Percentiles rank a stretch among this genome's conserved stretches.
phyloP scores from a whole-genome alignment of 441 rosid species.

The Erodium moschatum region DNA sequence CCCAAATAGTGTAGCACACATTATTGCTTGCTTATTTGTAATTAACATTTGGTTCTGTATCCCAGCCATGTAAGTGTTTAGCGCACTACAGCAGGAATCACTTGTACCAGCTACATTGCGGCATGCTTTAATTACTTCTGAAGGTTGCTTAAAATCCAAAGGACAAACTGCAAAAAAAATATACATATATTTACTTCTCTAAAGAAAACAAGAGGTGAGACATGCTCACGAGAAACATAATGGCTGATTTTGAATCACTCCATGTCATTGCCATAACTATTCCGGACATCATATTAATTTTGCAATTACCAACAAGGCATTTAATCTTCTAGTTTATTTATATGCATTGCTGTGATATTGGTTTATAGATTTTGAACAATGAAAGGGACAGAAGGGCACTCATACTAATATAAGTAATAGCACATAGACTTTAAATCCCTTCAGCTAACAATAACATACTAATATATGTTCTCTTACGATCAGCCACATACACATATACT shows the following conservation, averaged over 20 bases:
- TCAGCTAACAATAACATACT: too few species aligned
- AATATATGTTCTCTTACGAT: too few species aligned
- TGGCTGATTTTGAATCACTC: too few species aligned
- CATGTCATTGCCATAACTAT: too few species aligned
- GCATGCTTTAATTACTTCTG: slow-evolving; percentile 72
- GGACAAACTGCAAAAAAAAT: slow-evolving; percentile 67
- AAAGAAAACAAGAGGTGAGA: slow-evolving; percentile 3
- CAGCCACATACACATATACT: too few species aligned
- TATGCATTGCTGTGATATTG: background rate
- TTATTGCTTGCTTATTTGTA: slow-evolving; percentile 89
- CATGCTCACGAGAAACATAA: background rate
- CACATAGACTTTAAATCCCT: too few species aligned
- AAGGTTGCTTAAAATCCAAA: slow-evolving; percentile 66
- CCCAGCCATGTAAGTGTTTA: slow-evolving; percentile 65
- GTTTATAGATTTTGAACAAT: too few species aligned
- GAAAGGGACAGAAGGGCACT: too few species aligned
- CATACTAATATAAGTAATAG: too few species aligned
- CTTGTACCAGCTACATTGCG: slow-evolving; percentile 77
- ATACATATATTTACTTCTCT: slow-evolving; percentile 6
- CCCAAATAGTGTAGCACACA: slow-evolving; percentile 78
- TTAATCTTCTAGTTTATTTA: background rate
- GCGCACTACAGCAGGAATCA: slow-evolving; percentile 87
- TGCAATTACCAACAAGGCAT: too few species aligned
- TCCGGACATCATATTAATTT: too few species aligned
- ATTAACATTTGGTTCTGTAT: slow-evolving; percentile 88